Base-by-base conservation (phyloP, 805 yeast genomes). In the Ogataea paradorogensis region DNA sequence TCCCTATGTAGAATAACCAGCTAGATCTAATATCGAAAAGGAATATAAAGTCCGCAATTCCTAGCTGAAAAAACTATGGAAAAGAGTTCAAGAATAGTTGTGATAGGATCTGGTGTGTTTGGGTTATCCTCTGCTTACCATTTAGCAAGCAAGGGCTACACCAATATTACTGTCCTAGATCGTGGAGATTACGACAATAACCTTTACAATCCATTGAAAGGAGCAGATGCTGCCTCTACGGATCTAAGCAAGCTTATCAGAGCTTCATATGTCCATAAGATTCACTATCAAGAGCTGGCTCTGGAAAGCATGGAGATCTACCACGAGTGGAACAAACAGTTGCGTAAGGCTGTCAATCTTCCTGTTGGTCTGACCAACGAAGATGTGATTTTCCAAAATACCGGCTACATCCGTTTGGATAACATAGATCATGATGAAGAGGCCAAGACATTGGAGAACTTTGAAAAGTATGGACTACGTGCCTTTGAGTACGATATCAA, bases 91-190 rank as follows among this genome's bases (percentile, higher is more conserved):
- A 28, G 24, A 14, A 61, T 71, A 31, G 58, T 64, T 25, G 63
- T 73, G 30, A 63, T 71, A n/a, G 80, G 80, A 13, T 67, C 73
- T 7, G 78, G 80, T 21, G 73, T 69, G 15, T 72, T 70, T 49
- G 80, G 80, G 2, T 58, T 73, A 15, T 68, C 76, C n/a, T 58
- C 69, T 1, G 73, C 74, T 2, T 59, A 63, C 25, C 62, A 69
- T 27, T 56, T 73, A 24, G 55, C 60, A 2, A 42, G 52, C 28
- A 41, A 46, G 5, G 70, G 69, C 0, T 65, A 59, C 38, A 43
- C 38, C 1, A 45, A 64, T 29, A 52, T 67, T 42, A 62, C 65
- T 3, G 56, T 67, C 6, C 60, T 57, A 35, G 71, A 67, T 45
- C 56, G 55, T 43, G 46, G 58, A 23, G 61, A 59, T 33, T 53